Evolutionary conservation across 108 stramenopile genomes (phyloP), one percentile per base, ranked within the genome.

Genomic region (Cylindrotheca fusiformis): DNA sequence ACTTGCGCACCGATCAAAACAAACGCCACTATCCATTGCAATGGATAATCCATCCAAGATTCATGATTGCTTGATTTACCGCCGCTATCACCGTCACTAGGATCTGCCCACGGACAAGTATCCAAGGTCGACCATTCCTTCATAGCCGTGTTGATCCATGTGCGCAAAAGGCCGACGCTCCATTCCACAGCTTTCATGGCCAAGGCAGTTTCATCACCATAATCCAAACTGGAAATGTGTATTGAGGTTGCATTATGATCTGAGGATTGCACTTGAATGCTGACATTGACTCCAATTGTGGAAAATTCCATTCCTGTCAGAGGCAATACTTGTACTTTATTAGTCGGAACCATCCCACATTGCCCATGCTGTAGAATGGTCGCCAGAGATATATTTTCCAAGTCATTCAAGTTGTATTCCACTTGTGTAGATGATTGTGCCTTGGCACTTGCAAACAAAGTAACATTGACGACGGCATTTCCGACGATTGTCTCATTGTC

Each of bases 341-440:
- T 12, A 31, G 48, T 48, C 3, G 71, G 70, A 1, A 67, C 53
- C 28, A 67, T 47, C 6, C 48, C 69, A 55, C 75, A 76, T 21
- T 63, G 32, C 12, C 26, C 52, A 18, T 62, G 29, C 21, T 66
- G 58, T 6, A 72, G 44, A 20, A 76, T 14, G 1, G 41, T 25
- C 1, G 46, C 60, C 14, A 68, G 45, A 0, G 74, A 58, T n/a
- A 67, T 20, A 28, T 67, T 67, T 23, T 62, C 52, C 54, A 68
- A 30, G 30, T 44, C 52, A 47, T 67, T 63, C 29, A 75, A 30
- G 28, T 75, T 60, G 67, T 75, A 67, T 2, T 75, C 61, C 17
- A 75, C 27, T 32, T 25, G 33, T 4, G 52, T 41, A 22, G 21
- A 59, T 25, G 56, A 21, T 32, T 52, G 28, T 4, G 63, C 63